phyloP scores from a whole-genome alignment of 805 yeast genomes.

The Saccharomyces jurei region DNA sequence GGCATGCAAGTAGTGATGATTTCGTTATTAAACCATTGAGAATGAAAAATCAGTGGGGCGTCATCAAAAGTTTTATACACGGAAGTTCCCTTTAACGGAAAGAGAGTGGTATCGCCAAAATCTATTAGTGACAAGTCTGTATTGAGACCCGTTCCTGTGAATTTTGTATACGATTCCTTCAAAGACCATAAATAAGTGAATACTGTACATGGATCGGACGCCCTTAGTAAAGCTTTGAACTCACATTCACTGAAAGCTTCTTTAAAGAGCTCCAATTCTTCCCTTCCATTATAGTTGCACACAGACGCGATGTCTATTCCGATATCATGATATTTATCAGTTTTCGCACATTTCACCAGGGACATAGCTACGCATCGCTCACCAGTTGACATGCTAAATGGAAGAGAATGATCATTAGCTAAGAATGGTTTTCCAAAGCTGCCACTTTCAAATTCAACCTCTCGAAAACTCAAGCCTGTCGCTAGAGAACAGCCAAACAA shows the following conservation, averaged over 20 bases:
- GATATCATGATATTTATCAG: slow-evolving; percentile 17
- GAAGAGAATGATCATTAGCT: slow-evolving; percentile 15
- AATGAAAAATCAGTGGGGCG: slow-evolving; percentile 12
- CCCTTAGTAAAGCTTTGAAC: slow-evolving; percentile 23
- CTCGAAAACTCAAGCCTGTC: slow-evolving; percentile 6
- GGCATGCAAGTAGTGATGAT: slow-evolving; percentile 13
- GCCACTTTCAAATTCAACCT: slow-evolving; percentile 28
- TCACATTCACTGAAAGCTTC: slow-evolving; percentile 39
- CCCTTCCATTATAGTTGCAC: slow-evolving; percentile 19
- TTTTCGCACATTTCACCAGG: slow-evolving; percentile 22
- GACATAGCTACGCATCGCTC: slow-evolving; percentile 41
- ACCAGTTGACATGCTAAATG: slow-evolving; percentile 58
- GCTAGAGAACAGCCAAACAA: slow-evolving; percentile 34
- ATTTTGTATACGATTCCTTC: slow-evolving; percentile 69
- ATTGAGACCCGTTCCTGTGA: slow-evolving; percentile 52
- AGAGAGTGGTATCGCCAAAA: slow-evolving; percentile 15
- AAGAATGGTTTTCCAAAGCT: slow-evolving; percentile 53
- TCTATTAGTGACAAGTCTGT: slow-evolving; percentile 27
- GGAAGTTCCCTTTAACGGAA: background rate
- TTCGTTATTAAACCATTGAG: slow-evolving; percentile 16
- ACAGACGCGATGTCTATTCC: slow-evolving; percentile 45
- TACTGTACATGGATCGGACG: slow-evolving; percentile 13
- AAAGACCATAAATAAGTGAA: slow-evolving; percentile 69
- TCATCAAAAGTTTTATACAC: slow-evolving; percentile 6
- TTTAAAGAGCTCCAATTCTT: slow-evolving; percentile 31